Conservation (phyloP, 2,329 filamentous ascomycete species). For the Ophiostoma ulmi region DNA sequence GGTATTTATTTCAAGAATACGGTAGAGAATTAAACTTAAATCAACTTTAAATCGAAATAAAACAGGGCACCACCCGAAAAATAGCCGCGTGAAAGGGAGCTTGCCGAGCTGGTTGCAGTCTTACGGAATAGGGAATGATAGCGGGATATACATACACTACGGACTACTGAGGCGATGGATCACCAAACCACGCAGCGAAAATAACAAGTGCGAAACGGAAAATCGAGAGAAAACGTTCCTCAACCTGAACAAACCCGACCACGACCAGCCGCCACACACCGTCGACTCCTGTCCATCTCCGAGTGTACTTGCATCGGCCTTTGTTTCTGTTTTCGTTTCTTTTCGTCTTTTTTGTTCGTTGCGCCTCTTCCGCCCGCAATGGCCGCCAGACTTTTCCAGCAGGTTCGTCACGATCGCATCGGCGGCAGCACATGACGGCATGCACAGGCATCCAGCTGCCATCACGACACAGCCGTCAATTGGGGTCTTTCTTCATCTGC, state of each 20-base stretch:
- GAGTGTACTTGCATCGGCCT: neutral
- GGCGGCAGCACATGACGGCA: neutral
- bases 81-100: slow-evolving; percentile 26
- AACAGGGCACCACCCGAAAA: slow-evolving; percentile 25
- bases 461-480: neutral
- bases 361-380: slow-evolving; percentile 38
- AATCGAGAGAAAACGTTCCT: slow-evolving; percentile 13
- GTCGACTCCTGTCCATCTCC: slow-evolving; percentile 15
- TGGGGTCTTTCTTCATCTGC: neutral
- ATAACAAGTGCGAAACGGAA: slow-evolving; percentile 17
- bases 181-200: slow-evolving; percentile 21
- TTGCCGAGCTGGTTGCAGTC: slow-evolving; percentile 15
- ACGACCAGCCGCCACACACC: slow-evolving; percentile 4
- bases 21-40: slow-evolving; percentile 19
- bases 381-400: slow-evolving; percentile 56
- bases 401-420: slow-evolving; percentile 39
- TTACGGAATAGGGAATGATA: neutral
- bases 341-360: neutral
- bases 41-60: slow-evolving; percentile 11
- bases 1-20: neutral
- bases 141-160: neutral
- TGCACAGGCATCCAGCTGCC: neutral
- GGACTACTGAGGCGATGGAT: neutral
- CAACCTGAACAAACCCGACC: neutral
- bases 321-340: neutral